These are phyloP conservation scores for Colletotrichum noveboracense DNA, from an alignment of 2,329 filamentous ascomycete species.

Conservation along the genomic window DNA sequence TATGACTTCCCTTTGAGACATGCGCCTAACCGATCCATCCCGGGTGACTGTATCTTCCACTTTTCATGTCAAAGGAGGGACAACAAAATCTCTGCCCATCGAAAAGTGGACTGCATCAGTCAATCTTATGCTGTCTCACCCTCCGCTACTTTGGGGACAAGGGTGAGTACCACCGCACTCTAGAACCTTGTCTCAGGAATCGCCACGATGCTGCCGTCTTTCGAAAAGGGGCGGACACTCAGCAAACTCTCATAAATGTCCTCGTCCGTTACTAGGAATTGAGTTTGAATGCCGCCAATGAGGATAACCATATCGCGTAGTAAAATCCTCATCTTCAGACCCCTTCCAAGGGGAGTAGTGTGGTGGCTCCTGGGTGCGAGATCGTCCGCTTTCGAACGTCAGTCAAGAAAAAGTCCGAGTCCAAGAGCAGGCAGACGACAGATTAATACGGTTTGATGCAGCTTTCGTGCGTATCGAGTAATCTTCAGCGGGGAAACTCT, in stretches of 20 bases:
- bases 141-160: not conserved
- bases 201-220: not conserved
- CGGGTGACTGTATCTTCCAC: not conserved
- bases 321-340: rapidly evolving
- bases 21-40: not conserved
- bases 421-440: rapidly evolving
- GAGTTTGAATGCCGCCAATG: rapidly evolving
- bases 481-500: not conserved
- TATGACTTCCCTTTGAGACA: not conserved
- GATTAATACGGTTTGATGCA: not conserved
- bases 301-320: not conserved
- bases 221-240: not conserved
- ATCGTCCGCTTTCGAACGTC: not conserved
- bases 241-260: not conserved
- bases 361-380: not conserved
- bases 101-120: not conserved
- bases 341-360: not conserved
- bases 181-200: not conserved
- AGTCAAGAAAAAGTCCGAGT: not conserved
- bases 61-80: not conserved
- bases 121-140: not conserved
- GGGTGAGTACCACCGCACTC: rapidly evolving
- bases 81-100: not conserved
- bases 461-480: rapidly evolving
- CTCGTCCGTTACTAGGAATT: rapidly evolving